Base-by-base conservation (phyloP, 2,329 filamentous ascomycete genomes). In the Colletotrichum gigasporum region DNA sequence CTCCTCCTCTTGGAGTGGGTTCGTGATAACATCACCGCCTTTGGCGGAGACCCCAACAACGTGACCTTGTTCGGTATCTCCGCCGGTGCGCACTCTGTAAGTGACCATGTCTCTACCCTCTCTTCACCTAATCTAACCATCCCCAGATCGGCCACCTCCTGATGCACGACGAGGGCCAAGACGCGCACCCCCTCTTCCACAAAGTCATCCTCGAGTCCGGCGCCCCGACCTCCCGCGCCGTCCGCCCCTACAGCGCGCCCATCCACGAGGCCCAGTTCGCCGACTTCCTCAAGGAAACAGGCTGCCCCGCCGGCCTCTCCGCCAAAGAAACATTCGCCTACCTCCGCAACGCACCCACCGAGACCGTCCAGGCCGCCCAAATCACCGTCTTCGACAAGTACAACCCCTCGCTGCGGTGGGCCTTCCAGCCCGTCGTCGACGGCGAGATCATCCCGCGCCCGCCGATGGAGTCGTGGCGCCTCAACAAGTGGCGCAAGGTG, bases 381-480 rank as follows among this genome's bases (percentile, higher is more conserved):
- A 73, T 77, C 55, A 39, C 60, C 12, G 76, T 87, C 28, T 87
- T 80, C 76, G 69, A 74, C 14, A 73, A 73, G 45, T 82, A 83
- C 70, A 72, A 74, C 20, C 68, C 71, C 3, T 78, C 76, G 7
- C 75, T 87, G 10, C 79, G 81, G 26, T 89, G 86, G 86, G 80
- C 91, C 1, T 93, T 91, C 77, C 90, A 92, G 71, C 90, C 90
- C 9, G 86, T 89, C 37, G 85, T 92, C 62, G 89, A 91, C 70
- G 83, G 84, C 1, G 83, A 85, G 12, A 74, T 89, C 16, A 87
- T 92, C 58, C 80, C 83, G 3, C 80, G 83, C 30, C 76, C 84
- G 12, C 90, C 90, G 2, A 79, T 90, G 11, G 78, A 82, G 20
- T 82, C 83, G 12, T 90, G 87, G 87, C 73, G 79, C 26, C 77